Base-by-base conservation (phyloP, 1,139 yeast species). In the Suhomyces coccinellae region DNA sequence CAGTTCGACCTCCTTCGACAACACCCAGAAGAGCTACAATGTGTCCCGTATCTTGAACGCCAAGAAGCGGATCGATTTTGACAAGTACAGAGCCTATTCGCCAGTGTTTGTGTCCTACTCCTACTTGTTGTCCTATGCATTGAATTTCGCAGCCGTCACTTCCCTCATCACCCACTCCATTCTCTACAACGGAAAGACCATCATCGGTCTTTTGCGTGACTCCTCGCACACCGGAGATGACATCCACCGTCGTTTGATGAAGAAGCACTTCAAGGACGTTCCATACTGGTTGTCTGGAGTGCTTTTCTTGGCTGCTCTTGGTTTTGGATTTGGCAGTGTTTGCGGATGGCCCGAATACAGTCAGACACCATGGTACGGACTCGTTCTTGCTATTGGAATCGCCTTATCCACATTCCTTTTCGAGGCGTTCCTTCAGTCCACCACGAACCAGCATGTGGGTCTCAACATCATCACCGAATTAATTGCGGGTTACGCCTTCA, bases 11-110 rank as follows among this genome's bases (percentile, higher is more conserved):
- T 57, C 75, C 1, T 78, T 59, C 52, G 82, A 79, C 55, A 66
- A 79, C 41, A 67, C 57, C 45, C 82, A 77, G 33, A 52, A 66
- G 5, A 39, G 55, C 1, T 82, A 77, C 59, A 63, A 77, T 39
- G 79, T 75, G 10, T 41, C 63, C 10, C 58, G 65, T 36, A 56
- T 62, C 28, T 44, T 62, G 36, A 44, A 51, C 45, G 29, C 40
- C 3, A 42, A 56, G 17, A 53, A 45, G 27, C 44, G 46, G 15
- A 33, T 57, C 34, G 50, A 66, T 49, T 49, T 58, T 28, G 62
- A 58, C n/a, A 61, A 57, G 35, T 69, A 68, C 52, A 58, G 56
- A 45, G 49, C 48, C 9, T 62, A 62, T 45, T 69, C 75, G 1
- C 76, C 75, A 3, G 48, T 71, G 13, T 67, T 65, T 50, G 61